These are phyloP conservation scores for Handroanthus guayacan DNA, from an alignment of 257 asterid species.

Conservation along the genomic window DNA sequence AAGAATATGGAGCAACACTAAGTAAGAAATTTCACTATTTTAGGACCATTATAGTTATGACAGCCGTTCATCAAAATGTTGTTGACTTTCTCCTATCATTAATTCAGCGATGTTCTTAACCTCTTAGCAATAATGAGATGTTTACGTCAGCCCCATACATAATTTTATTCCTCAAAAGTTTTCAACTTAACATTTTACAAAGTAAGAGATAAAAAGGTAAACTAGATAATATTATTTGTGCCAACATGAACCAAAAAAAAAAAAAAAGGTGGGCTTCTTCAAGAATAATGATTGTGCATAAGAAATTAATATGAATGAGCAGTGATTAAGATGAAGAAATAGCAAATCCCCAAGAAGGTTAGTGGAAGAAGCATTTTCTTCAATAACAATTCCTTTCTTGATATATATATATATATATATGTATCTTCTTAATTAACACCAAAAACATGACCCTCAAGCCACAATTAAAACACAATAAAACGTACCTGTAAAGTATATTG, in stretches of 20 bases:
- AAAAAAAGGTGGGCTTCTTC: neutral
- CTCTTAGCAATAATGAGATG: too few species aligned
- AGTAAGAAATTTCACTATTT: too few species aligned
- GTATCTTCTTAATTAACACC: neutral
- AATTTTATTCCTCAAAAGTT: too few species aligned
- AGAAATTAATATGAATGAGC: neutral
- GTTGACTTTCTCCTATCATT: too few species aligned
- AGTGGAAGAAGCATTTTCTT: conserved; percentile 51
- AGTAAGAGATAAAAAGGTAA: too few species aligned
- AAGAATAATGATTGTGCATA: conserved; percentile 14
- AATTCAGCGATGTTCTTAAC: too few species aligned
- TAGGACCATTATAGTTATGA: too few species aligned
- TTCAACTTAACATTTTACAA: too few species aligned
- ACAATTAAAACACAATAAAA: neutral
- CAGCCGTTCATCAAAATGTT: too few species aligned
- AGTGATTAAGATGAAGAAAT: conserved; percentile 7
- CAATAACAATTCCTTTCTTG: neutral
- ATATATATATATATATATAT: neutral
- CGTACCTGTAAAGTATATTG: conserved; percentile 17
- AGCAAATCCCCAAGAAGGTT: conserved; percentile 11
- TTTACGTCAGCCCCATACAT: too few species aligned
- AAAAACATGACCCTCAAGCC: conserved; percentile 29
- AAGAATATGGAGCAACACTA: too few species aligned
- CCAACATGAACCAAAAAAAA: neutral
- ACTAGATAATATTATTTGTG: too few species aligned